Evolutionary conservation across 139 green algal genomes (phyloP), one percentile per base, ranked within the genome.

Genomic region (Coelastrella sp.): DNA sequence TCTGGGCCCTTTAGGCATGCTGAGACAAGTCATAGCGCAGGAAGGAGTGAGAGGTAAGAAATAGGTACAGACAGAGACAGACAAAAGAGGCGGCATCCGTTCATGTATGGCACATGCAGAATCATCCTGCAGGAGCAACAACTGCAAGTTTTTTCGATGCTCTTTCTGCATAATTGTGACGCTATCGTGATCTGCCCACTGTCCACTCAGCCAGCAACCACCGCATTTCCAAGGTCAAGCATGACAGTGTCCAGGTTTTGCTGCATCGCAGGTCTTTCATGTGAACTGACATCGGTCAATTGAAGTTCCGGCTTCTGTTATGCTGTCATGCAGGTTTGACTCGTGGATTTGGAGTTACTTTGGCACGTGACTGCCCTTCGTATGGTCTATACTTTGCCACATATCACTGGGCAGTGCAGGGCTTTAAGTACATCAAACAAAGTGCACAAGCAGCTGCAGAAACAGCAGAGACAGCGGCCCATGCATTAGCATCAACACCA

Each of bases 281-380:
- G n/a, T n/a, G n/a, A n/a, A n/a, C n/a, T n/a, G n/a, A n/a, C n/a
- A n/a, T n/a, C n/a, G n/a, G n/a, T n/a, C n/a, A n/a, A n/a, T n/a
- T n/a, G n/a, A n/a, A n/a, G n/a, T n/a, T 57, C 40, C 27, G 11
- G 63, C 27, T 75, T 13, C 48, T 19, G 8, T 74, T 9, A 27
- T 38, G 6, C 15, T 4, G 4, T 27, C 3, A 9, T 72, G 68
- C 89, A 92, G 92, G 93, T 1, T 77, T 96, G 41, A 94, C 90
- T 66, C 60, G 90, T 0, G 94, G 94, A 38, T 84, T 91, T 57
- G 86, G 62, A 2, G 86, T 95, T 9, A 95, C 90, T 0, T 57
- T 90, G 45, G 32, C 93, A 0, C 87, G 94, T 0, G 93, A 96
- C 73, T 71, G 90, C 11, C 94, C 94, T 45, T 88, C 66, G 15